phyloP scores from a whole-genome alignment of 805 yeast genomes.

The Saccharomycopsis synnaedendra region DNA sequence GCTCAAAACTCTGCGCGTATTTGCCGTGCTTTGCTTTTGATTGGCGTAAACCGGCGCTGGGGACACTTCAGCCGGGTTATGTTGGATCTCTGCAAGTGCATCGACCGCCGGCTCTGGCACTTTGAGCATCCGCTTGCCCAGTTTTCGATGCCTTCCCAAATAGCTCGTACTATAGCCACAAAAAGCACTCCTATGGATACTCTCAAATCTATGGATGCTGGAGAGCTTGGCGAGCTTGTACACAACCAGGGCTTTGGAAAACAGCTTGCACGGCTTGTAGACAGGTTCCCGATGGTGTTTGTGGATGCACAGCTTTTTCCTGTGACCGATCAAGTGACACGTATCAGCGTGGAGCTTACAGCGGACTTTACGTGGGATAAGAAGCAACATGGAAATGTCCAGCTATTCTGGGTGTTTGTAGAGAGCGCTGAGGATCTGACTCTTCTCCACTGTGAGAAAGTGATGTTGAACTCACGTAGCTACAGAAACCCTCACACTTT shows the following conservation, averaged over 20 bases:
- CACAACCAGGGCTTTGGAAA: constrained; percentile 72
- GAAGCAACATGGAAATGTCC: constrained; percentile 69
- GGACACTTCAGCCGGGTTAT: constrained; percentile 66
- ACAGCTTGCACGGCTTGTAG: constrained; percentile 45
- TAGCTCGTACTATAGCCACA: constrained; percentile 47
- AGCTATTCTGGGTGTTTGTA: constrained; percentile 85
- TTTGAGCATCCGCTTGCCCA: constrained; percentile 85
- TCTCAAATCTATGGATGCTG: constrained; percentile 58
- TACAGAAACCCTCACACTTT: constrained; percentile 49
- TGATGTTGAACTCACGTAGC: constrained; percentile 53
- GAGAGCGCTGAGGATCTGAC: constrained; percentile 59
- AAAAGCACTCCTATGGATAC: constrained; percentile 61
- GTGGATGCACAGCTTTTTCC: constrained; percentile 81
- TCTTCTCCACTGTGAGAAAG: constrained; percentile 73
- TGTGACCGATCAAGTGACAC: constrained; percentile 73
- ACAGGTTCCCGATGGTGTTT: constrained; percentile 65
- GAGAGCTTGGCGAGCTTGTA: constrained; percentile 81
- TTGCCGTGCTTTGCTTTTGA: constrained; percentile 77
- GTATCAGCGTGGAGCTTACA: constrained; percentile 57
- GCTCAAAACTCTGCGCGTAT: constrained; percentile 95
- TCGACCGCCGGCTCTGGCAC: constrained; percentile 80
- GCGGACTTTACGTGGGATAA: constrained; percentile 85
- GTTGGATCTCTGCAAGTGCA: constrained; percentile 74
- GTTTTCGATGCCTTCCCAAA: constrained; percentile 64
- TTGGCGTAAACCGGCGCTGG: constrained; percentile 88